A percentile compares a stretch with the other conserved stretches of the same genome.
phyloP scores from a whole-genome alignment of 2,329 filamentous ascomycete genomes.

The Epichloe elymi region DNA sequence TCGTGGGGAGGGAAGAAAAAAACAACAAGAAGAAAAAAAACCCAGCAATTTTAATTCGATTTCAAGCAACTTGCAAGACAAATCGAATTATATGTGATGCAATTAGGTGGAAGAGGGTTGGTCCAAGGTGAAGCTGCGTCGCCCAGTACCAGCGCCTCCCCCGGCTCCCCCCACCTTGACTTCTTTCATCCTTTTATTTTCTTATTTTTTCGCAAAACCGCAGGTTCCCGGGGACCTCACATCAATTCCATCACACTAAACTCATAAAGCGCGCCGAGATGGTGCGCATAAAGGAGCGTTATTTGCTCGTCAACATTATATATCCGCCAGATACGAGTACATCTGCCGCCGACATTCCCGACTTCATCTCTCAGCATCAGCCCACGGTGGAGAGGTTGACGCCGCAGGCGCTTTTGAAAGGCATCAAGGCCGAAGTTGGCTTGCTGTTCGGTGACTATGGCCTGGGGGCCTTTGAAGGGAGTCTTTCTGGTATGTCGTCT shows the following conservation, averaged over 20 bases:
- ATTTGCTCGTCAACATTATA: conserved; percentile 86
- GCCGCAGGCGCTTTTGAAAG: conserved; percentile 49
- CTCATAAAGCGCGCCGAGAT: conserved; percentile 33
- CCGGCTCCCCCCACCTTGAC: neutral
- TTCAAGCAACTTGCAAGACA: too few species aligned
- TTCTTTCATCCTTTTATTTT: neutral
- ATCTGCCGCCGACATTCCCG: conserved; percentile 29
- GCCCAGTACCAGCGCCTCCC: too few species aligned
- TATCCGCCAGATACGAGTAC: conserved; percentile 51
- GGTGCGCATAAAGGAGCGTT: conserved; percentile 94
- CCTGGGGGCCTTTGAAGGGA: conserved; percentile 55
- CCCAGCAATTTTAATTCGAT: too few species aligned
- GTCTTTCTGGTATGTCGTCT: conserved; percentile 45
- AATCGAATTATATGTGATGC: too few species aligned
- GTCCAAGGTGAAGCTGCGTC: too few species aligned
- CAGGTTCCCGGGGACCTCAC: too few species aligned
- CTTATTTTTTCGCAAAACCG: neutral
- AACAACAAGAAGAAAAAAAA: too few species aligned
- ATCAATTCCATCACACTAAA: neutral
- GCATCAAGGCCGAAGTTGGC: conserved; percentile 57
- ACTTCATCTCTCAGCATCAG: conserved; percentile 61
- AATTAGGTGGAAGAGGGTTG: too few species aligned
- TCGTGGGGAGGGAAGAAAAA: neutral
- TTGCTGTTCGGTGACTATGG: conserved; percentile 83
- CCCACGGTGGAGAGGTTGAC: conserved; percentile 65